Evolutionary conservation across 306 rosid species (phyloP).

Genomic region (Oemleria cerasiformis): DNA sequence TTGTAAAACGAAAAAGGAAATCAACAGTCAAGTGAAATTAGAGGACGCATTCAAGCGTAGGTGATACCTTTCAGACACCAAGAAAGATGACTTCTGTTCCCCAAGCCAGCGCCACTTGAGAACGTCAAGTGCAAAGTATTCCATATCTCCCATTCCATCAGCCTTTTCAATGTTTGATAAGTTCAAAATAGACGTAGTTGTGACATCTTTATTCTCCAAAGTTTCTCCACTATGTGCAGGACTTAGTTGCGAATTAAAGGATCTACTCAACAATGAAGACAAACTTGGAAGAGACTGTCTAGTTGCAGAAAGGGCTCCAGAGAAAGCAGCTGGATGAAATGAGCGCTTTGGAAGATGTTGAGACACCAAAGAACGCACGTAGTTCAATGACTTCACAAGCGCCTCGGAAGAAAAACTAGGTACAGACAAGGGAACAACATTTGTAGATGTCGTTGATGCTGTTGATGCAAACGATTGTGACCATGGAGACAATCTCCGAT

Average conservation of each 20-base stretch:
- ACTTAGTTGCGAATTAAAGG: conserved; percentile 76
- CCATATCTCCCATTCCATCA: conserved; percentile 67
- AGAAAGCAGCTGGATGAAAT: conserved; percentile 84
- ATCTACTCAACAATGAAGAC: conserved; percentile 85
- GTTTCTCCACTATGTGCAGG: conserved; percentile 62
- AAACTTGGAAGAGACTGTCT: conserved; percentile 86
- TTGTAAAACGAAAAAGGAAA: conserved; percentile 7
- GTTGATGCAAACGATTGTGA: conserved; percentile 58
- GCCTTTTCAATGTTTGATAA: conserved; percentile 57
- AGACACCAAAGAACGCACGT: conserved; percentile 91
- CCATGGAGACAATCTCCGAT: conserved; percentile 53
- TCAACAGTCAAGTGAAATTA: conserved; percentile 13
- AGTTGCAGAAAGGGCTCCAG: conserved; percentile 69
- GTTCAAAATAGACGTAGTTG: conserved; percentile 55
- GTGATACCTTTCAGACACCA: conserved; percentile 59
- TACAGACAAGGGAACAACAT: conserved; percentile 65
- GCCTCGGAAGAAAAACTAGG: conserved; percentile 79
- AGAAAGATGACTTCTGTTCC: conserved; percentile 52
- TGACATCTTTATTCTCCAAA: conserved; percentile 60
- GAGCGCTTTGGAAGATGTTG: conserved; percentile 83
- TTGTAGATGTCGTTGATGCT: conserved; percentile 35
- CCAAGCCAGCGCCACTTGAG: conserved; percentile 97
- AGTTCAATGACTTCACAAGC: conserved; percentile 77
- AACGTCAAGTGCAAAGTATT: conserved; percentile 73
- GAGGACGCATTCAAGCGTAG: conserved; percentile 19